These are phyloP conservation scores for Malassezia sp. DNA, from an alignment of 1,284 basidiomycete species.

Conservation along the genomic window DNA sequence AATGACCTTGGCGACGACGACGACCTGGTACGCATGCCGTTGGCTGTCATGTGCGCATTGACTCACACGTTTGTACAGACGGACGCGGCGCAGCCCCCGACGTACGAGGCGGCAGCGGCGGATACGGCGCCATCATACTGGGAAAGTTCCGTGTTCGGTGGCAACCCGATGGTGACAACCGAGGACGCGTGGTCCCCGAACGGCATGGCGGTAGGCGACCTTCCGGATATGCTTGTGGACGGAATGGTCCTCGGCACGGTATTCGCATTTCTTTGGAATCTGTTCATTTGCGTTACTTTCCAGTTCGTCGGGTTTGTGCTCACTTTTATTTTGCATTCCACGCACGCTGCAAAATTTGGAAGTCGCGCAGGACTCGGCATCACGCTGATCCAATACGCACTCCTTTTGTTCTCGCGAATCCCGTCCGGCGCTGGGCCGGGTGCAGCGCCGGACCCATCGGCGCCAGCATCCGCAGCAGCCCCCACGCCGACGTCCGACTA, in stretches of 20 bases:
- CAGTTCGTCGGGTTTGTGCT: conserved; percentile 61
- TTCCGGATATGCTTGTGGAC: conserved; percentile 54
- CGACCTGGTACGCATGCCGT: conserved; percentile 64
- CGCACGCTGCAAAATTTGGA: conserved; percentile 86
- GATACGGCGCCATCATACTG: conserved; percentile 91
- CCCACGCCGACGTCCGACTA: too few species aligned
- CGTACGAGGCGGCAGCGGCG: conserved; percentile 75
- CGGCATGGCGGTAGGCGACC: conserved; percentile 31
- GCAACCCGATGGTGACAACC: conserved; percentile 49
- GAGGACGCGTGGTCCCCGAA: conserved; percentile 44
- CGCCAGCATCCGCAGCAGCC: too few species aligned
- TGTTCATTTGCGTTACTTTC: conserved; percentile 86
- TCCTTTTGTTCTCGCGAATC: background rate
- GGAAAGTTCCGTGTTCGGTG: conserved; percentile 76
- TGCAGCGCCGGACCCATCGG: too few species aligned
- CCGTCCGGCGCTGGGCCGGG: too few species aligned
- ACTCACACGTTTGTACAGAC: too few species aligned
- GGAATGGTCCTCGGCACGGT: conserved; percentile 53
- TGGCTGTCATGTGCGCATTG: background rate
- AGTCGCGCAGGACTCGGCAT: conserved; percentile 86
- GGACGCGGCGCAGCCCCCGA: conserved; percentile 52
- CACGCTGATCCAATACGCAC: conserved; percentile 64
- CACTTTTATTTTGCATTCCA: conserved; percentile 49
- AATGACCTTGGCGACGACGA: conserved; percentile 56
- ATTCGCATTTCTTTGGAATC: conserved; percentile 66